These are phyloP conservation scores for Musa balbisiana DNA, from an alignment of 202 grass and related monocot genomes.

Conservation along the genomic window DNA sequence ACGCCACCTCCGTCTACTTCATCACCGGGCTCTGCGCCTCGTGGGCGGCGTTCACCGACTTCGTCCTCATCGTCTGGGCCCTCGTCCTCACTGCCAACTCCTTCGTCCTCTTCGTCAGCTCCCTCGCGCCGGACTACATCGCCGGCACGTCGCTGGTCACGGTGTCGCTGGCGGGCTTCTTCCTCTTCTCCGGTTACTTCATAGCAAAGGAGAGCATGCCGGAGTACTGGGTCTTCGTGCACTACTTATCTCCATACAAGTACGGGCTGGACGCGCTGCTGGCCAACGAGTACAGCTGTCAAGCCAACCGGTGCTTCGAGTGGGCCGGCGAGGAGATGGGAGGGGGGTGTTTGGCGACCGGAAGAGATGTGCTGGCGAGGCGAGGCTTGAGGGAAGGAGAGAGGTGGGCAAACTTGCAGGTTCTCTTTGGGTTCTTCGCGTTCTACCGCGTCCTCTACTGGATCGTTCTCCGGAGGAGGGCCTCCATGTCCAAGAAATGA, in stretches of 20 bases:
- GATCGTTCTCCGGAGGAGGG: slow-evolving; percentile 68
- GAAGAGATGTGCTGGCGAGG: slow-evolving; percentile 49
- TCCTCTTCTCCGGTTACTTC: slow-evolving; percentile 99
- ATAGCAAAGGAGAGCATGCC: slow-evolving; percentile 74
- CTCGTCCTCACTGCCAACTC: slow-evolving; percentile 85
- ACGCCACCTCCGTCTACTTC: slow-evolving; percentile 73
- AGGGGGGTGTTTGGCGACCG: slow-evolving; percentile 44
- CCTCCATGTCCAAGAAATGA: slow-evolving; percentile 68
- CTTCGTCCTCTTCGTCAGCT: slow-evolving; percentile 77
- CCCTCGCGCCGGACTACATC: slow-evolving; percentile 87
- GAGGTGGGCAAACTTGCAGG: slow-evolving; percentile 70
- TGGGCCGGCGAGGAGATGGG: slow-evolving; percentile 19
- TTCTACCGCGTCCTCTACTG: slow-evolving; percentile 94
- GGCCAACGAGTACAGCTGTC: slow-evolving; percentile 82
- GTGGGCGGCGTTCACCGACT: slow-evolving; percentile 48
- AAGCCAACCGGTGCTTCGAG: slow-evolving; percentile 47
- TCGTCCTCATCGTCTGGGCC: slow-evolving; percentile 73
- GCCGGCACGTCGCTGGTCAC: slow-evolving; percentile 73
- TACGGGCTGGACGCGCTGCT: slow-evolving; percentile 86
- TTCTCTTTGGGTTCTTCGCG: slow-evolving; percentile 79
- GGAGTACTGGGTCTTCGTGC: slow-evolving; percentile 84
- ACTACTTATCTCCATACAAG: slow-evolving; percentile 92
- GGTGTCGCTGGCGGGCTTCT: slow-evolving; percentile 72
- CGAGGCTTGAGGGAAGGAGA: slow-evolving; percentile 46
- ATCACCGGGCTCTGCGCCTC: slow-evolving; percentile 65